Base-by-base conservation (phyloP, 2,329 filamentous ascomycete species). In the Diaporthe eres region DNA sequence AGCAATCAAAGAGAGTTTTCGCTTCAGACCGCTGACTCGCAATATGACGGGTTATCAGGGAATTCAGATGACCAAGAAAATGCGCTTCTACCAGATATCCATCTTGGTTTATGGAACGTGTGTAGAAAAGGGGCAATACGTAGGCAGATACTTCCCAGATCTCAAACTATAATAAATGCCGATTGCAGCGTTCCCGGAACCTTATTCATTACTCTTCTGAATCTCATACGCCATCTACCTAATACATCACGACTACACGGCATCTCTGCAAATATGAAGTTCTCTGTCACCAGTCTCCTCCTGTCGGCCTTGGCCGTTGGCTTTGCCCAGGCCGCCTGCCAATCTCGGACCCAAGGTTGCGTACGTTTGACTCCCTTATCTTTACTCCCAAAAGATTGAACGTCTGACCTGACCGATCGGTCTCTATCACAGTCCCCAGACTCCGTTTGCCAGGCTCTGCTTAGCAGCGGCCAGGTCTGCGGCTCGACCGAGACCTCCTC, bases 1-100 rank as follows among this genome's bases (percentile, higher is more conserved):
- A 37, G 44, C 22, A 68, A 68, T 68, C 19, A 68, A 68, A 68
- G 44, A 68, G 44, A 68, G 44, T 68, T 51, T 65, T 68, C 44
- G 61, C 61, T 67, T 67, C n/a, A 44, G 17, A n/a, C 44, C 3
- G 44, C 61, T 67, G 61, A 67, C 61, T 67, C 61, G 61, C 61
- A 37, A 67, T 10, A 49, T 25, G 28, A 44, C 61, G 42, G 44
- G 19, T 67, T 67, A 34, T 47, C 61, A 49, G 39, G 61, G 61
- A 65, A 65, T 65, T 4, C 10, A 12, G 28, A 49, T 44, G 6
- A 37, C 42, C 42, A 47, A 31, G 25, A 34, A 31, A 65, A 49
- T 44, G 17, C 25, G 17, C 9, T 34, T 34, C 61, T 49, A 10
- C 42, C 25, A 47, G 61, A 34, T 31, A 31, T 28, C 25, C 42